Percentiles rank a stretch among this genome's conserved stretches.
Conservation (phyloP, 345 rosid genomes). For the Eucalyptus sideroxylon region DNA sequence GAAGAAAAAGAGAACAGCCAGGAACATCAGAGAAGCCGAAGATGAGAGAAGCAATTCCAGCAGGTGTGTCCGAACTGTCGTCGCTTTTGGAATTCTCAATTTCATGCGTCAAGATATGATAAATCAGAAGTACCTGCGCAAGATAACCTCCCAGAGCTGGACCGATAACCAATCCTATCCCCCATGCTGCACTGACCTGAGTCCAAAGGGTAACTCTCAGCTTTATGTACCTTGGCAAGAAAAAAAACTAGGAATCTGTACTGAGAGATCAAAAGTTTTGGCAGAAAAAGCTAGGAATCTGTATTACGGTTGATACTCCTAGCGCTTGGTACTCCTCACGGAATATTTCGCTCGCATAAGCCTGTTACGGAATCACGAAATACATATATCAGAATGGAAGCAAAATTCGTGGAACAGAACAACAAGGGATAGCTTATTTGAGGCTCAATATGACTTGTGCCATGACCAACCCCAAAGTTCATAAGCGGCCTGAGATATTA, state of each 20-base stretch:
- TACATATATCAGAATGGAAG: background rate
- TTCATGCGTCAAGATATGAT: background rate
- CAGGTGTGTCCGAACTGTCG: background rate
- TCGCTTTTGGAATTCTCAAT: background rate
- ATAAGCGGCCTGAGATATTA: background rate
- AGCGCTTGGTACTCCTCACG: constrained; percentile 69
- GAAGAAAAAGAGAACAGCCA: background rate
- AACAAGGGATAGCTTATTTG: background rate
- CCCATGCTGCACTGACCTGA: constrained; percentile 97
- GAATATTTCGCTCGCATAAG: constrained; percentile 74
- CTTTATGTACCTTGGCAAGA: background rate
- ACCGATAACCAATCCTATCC: constrained; percentile 89
- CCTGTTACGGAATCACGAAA: constrained; percentile 20
- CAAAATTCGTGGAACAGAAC: background rate
- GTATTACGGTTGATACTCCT: constrained; percentile 61
- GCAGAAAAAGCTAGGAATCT: constrained; percentile 1
- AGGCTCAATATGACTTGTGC: background rate
- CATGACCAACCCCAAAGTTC: background rate
- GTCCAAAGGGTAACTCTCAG: background rate
- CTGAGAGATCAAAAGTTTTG: background rate
- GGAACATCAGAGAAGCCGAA: background rate
- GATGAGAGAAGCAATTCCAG: background rate
- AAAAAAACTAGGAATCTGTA: background rate
- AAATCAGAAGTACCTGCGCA: constrained; percentile 53
- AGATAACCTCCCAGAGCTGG: constrained; percentile 91